Base-by-base conservation (phyloP, 164 flowering plant species). In the Amborella trichopoda region DNA sequence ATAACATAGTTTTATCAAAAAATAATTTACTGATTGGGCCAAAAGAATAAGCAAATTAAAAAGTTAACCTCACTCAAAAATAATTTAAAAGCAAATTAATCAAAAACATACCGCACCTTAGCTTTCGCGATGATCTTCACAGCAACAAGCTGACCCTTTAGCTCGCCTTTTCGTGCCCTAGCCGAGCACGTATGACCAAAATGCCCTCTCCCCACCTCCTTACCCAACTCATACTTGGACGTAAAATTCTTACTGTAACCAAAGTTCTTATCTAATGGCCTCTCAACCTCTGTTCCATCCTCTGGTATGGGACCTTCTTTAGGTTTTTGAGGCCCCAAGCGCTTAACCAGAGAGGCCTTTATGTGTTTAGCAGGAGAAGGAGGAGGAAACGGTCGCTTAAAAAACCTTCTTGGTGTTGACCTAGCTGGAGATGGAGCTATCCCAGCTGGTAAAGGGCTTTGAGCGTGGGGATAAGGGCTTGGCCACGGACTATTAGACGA, bases 331-430 rank as follows among this genome's bases (percentile, higher is more conserved):
- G 69, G 62, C 12, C 91, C 81, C 16, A 67, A 56, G 55, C 94
- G 66, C 70, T 78, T 84, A 36, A 60, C 74, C 13, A 81, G 52
- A 22, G 94, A 75, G 10, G 90, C 88, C 72, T 75, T 84, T 17
- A 93, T 93, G 33, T 82, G 99, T 74, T 88, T 93, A 17, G 96
- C 99, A 26, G 99, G 99, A 0, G 96, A 87, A 18, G 98, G 98
- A 40, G 99, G 99, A 14, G 96, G 95, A 34, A 87, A 83, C 32
- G 94, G 94, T 52, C 82, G 56, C 23, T 66, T 55, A 52, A 91
- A 91, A 46, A 84, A 82, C 55, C 89, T 68, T 56, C 73, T 51
- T 8, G 96, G 89, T 10, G 98, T 66, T 16, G 63, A 53, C 56
- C 80, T 63, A 40, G 82, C 82, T 39, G 87, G 90, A 6, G 91